phyloP scores from a whole-genome alignment of 2,329 filamentous ascomycete genomes.

The Rasamsonia emersonii region DNA sequence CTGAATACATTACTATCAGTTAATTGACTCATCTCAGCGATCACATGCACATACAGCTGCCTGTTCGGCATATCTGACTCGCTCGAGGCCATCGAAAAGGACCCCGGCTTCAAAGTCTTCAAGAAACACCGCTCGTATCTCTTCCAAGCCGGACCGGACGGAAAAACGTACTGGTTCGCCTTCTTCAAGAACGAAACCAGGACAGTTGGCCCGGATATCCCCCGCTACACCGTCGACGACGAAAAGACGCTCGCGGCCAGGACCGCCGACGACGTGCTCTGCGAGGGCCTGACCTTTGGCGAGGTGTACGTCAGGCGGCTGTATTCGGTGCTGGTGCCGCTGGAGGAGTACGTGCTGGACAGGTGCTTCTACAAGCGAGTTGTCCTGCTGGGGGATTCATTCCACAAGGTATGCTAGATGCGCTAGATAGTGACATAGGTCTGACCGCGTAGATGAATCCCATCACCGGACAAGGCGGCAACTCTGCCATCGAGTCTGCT shows the following conservation, averaged over 20 bases:
- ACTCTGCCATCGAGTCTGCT: conserved; percentile 13
- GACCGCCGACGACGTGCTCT: conserved; percentile 19
- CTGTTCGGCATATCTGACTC: conserved; percentile 15
- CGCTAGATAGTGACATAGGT: not conserved
- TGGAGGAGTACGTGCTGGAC: conserved; percentile 32
- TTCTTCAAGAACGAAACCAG: conserved; percentile 17
- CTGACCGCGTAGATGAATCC: conserved; percentile 10
- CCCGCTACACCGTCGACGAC: conserved; percentile 25
- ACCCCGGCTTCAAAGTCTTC: conserved; percentile 6
- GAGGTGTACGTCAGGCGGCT: conserved; percentile 24
- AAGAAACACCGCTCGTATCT: conserved; percentile 13
- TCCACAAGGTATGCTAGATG: conserved; percentile 33
- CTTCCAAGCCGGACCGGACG: conserved; percentile 4
- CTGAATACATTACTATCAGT: not conserved
- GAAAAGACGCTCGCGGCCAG: conserved; percentile 17
- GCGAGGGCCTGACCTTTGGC: conserved; percentile 21
- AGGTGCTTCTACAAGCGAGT: conserved; percentile 33
- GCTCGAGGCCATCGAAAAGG: conserved; percentile 5
- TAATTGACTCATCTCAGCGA: conserved; percentile 8
- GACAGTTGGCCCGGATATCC: conserved; percentile 15
- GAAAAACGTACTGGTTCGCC: conserved; percentile 11
- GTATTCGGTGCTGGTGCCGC: conserved; percentile 15
- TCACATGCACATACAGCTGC: conserved; percentile 12
- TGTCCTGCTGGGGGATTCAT: conserved; percentile 34
- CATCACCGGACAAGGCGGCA: conserved; percentile 12